Evolutionary conservation across 805 yeast genomes (phyloP).

Genomic region (Spathaspora sp.): DNA sequence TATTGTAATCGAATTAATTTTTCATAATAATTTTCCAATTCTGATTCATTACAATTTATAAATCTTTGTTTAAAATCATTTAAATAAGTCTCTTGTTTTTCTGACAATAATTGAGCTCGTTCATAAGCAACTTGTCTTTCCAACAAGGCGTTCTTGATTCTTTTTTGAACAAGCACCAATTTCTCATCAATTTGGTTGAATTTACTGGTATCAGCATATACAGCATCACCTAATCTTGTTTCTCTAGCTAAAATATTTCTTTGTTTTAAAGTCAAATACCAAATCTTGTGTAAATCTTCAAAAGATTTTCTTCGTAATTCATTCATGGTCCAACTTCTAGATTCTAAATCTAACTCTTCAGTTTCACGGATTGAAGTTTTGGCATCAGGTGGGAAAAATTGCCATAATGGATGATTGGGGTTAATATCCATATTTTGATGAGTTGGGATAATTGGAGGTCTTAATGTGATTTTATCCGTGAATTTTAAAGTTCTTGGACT

Average conservation of each 20-base stretch:
- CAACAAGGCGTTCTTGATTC: conserved; percentile 80
- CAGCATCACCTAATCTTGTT: conserved; percentile 47
- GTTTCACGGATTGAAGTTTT: conserved; percentile 58
- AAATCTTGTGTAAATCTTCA: conserved; percentile 85
- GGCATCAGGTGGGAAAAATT: conserved; percentile 60
- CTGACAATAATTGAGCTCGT: conserved; percentile 48
- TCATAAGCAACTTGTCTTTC: conserved; percentile 77
- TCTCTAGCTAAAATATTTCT: conserved; percentile 79
- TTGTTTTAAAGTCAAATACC: conserved; percentile 86
- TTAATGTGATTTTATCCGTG: conserved; percentile 48
- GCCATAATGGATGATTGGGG: conserved; percentile 94
- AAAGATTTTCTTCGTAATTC: conserved; percentile 89
- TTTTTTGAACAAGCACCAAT: conserved; percentile 34
- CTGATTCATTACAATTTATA: conserved; percentile 48
- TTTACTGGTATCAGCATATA: conserved; percentile 11
- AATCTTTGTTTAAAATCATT: conserved; percentile 57
- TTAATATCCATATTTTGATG: conserved; percentile 65
- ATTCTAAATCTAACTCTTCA: conserved; percentile 43
- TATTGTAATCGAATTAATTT: conserved; percentile 74
- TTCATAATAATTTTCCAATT: conserved; percentile 57
- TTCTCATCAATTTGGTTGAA: conserved; percentile 33
- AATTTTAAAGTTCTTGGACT: background rate
- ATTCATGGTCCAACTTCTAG: conserved; percentile 82
- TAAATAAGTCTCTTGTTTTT: conserved; percentile 46
- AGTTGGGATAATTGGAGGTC: conserved; percentile 85